Conservation (phyloP, 148 eudicot species). For the Chenopodium berlandieri region DNA sequence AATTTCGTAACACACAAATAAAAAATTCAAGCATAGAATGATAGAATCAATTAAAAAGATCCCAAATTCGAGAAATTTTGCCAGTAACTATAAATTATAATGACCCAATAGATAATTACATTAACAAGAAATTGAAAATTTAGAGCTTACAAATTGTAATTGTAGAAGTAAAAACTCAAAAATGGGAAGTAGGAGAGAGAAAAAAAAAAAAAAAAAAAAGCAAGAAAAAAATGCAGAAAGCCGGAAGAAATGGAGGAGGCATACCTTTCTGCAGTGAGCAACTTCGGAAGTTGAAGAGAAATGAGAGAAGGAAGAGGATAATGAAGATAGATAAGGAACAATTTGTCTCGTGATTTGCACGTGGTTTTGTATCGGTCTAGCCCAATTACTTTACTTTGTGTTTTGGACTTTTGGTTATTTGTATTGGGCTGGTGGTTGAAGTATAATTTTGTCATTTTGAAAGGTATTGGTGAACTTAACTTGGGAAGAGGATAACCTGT, state of each 20-base stretch:
- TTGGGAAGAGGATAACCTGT: no score
- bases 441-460: no score
- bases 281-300: not conserved
- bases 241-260: not conserved
- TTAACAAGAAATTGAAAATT: not conserved
- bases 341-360: conserved; percentile 20
- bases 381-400: not conserved
- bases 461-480: no score
- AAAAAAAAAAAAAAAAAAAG: not conserved
- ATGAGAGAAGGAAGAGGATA: not conserved
- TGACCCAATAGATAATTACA: not conserved
- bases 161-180: not conserved
- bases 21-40: no score
- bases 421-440: not conserved
- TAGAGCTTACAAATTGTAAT: not conserved
- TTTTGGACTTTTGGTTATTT: not conserved
- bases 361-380: conserved; percentile 14
- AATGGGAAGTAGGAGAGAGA: not conserved
- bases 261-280: conserved; percentile 12
- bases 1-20: not conserved
- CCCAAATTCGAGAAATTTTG: not conserved
- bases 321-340: conserved; percentile 14
- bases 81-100: not conserved
- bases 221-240: conserved; percentile 4
- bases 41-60: no score